These are phyloP conservation scores for Cladosporium colombiae DNA, from an alignment of 2,329 filamentous ascomycete species.

Conservation along the genomic window DNA sequence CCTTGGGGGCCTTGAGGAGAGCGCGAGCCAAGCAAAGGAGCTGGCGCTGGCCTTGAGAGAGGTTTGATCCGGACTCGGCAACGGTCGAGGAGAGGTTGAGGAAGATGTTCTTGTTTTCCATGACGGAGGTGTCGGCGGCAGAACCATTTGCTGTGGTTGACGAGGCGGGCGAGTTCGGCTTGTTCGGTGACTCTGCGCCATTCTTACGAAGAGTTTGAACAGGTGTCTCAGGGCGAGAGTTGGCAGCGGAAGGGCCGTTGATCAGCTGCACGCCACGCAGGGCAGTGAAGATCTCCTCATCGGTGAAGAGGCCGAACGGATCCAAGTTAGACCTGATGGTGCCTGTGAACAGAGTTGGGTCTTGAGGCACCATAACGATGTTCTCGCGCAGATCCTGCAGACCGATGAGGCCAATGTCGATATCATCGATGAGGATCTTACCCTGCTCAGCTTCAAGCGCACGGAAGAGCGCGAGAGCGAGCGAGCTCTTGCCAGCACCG, in stretches of 20 bases:
- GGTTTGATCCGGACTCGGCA: slow-evolving; percentile 86
- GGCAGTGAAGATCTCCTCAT: slow-evolving; percentile 85
- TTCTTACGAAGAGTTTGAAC: slow-evolving; percentile 26
- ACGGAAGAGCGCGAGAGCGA: slow-evolving; percentile 90
- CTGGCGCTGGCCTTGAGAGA: slow-evolving; percentile 95
- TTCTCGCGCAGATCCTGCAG: slow-evolving; percentile 90
- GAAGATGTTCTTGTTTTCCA: slow-evolving; percentile 94
- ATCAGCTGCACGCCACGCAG: slow-evolving; percentile 89
- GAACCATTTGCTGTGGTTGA: slow-evolving; percentile 35
- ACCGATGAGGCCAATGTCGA: slow-evolving; percentile 89
- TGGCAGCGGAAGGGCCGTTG: slow-evolving; percentile 51
- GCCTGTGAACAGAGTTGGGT: slow-evolving; percentile 90
- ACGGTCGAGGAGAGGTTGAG: slow-evolving; percentile 80
- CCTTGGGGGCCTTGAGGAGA: slow-evolving; percentile 84
- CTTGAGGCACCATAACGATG: slow-evolving; percentile 97
- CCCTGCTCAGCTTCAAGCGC: slow-evolving; percentile 88
- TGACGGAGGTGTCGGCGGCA: slow-evolving; percentile 40
- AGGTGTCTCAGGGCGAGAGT: slow-evolving; percentile 38
- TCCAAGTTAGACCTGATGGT: slow-evolving; percentile 92
- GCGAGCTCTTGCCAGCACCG: slow-evolving; percentile 92
- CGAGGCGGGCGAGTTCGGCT: slow-evolving; percentile 30
- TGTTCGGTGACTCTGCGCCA: slow-evolving; percentile 28
- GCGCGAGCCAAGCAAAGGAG: slow-evolving; percentile 91
- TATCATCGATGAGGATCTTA: slow-evolving; percentile 83
- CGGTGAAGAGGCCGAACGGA: slow-evolving; percentile 83